Conservation (phyloP, 306 rosid species). For the Medicago truncatula region DNA sequence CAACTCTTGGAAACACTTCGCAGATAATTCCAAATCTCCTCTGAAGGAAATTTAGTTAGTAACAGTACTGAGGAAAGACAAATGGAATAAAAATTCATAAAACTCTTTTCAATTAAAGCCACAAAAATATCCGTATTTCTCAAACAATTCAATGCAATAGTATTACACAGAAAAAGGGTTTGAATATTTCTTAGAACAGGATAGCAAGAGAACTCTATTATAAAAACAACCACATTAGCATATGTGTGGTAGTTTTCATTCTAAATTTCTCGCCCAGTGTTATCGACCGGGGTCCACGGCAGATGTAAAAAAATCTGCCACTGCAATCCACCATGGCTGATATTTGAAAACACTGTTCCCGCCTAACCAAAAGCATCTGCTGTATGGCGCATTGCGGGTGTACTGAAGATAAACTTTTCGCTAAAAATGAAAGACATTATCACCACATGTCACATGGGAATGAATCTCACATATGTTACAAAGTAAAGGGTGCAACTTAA, state of each 20-base stretch:
- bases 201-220: constrained; percentile 1
- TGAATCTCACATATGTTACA: constrained; percentile 14
- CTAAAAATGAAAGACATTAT: constrained; percentile 18
- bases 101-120: constrained; percentile 27
- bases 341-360: background rate
- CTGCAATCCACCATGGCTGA: background rate
- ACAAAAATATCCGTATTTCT: constrained; percentile 26
- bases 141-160: constrained; percentile 34
- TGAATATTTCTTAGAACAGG: constrained; percentile 12
- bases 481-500: background rate
- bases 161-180: background rate
- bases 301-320: background rate
- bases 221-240: constrained; percentile 13
- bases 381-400: background rate
- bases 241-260: background rate
- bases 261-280: background rate
- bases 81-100: constrained; percentile 4
- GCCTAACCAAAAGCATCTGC: constrained; percentile 17
- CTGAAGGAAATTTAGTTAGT: constrained; percentile 53
- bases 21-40: constrained; percentile 84
- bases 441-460: background rate
- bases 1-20: constrained; percentile 85
- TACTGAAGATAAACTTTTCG: constrained; percentile 14
- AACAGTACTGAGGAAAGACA: constrained; percentile 26
- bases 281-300: no score